phyloP scores from a whole-genome alignment of 805 yeast species.

The Saccharomycopsis javanensis region DNA sequence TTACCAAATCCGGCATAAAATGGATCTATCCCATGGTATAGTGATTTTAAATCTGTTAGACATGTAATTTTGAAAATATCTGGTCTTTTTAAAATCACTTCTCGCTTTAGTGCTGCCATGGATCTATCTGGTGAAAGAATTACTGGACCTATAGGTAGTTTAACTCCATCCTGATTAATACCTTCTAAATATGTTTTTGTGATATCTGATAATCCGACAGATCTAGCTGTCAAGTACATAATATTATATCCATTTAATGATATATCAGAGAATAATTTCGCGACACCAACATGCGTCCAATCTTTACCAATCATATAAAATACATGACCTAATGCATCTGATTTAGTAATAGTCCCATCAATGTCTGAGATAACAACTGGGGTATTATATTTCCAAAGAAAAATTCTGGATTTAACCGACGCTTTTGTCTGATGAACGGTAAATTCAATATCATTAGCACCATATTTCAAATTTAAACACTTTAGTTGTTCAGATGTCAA shows the following conservation, averaged over 20 bases:
- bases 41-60: conserved; percentile 67
- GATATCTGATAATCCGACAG: conserved; percentile 90
- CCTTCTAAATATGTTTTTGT: conserved; percentile 77
- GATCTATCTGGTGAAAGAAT: conserved; percentile 93
- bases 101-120: conserved; percentile 87
- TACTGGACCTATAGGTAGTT: conserved; percentile 85
- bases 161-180: conserved; percentile 64
- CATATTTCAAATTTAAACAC: conserved; percentile 61
- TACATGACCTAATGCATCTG: conserved; percentile 96
- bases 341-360: conserved; percentile 95
- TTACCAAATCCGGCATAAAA: conserved; percentile 98
- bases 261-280: conserved; percentile 83
- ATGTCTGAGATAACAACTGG: conserved; percentile 96
- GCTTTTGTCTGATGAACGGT: conserved; percentile 80
- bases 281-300: conserved; percentile 98
- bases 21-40: conserved; percentile 48
- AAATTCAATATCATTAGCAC: conserved; percentile 70
- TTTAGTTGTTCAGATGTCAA: conserved; percentile 84
- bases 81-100: conserved; percentile 88
- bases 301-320: conserved; percentile 88
- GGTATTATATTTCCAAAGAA: conserved; percentile 70
- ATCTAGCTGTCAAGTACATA: conserved; percentile 86
- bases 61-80: conserved; percentile 99
- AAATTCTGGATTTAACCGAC: conserved; percentile 60
- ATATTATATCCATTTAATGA: conserved; percentile 82